phyloP scores from a whole-genome alignment of 768 basidiomycete species.

The Kockovaella imperatae region DNA sequence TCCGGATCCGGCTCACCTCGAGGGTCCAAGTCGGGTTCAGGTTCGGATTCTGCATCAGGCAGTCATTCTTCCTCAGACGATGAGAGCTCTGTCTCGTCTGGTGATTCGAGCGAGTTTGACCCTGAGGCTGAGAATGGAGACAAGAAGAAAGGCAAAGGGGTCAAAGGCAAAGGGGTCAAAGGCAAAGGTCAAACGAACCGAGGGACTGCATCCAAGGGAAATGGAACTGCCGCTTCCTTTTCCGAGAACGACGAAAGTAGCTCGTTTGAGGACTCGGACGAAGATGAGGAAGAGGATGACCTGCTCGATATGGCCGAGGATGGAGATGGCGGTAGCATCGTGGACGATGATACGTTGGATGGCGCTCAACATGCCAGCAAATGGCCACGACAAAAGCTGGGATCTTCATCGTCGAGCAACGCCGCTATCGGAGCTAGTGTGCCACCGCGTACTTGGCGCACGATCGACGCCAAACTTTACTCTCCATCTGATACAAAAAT shows the following conservation, averaged over 20 bases:
- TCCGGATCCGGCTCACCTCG: background rate
- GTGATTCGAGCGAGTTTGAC: constrained; percentile 14
- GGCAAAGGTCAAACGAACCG: background rate
- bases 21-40: too few relatives aligned
- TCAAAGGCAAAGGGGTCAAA: constrained; percentile 4
- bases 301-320: constrained; percentile 8
- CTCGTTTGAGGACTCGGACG: background rate
- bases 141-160: constrained; percentile 4
- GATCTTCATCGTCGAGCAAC: too few relatives aligned
- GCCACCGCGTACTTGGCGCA: too few relatives aligned
- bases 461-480: too few relatives aligned
- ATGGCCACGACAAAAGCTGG: too few relatives aligned
- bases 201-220: too few relatives aligned
- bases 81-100: constrained; percentile 5
- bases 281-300: constrained; percentile 1
- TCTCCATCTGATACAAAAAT: too few relatives aligned
- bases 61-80: background rate
- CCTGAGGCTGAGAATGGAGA: constrained; percentile 2
- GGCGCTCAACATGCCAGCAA: too few relatives aligned
- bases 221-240: too few relatives aligned
- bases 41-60: background rate
- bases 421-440: too few relatives aligned
- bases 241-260: background rate
- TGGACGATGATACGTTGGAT: too few relatives aligned
- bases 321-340: background rate